Evolutionary conservation across 306 rosid species (phyloP), one percentile per base, ranked within the genome.

Genomic region (Quercus mongolica): DNA sequence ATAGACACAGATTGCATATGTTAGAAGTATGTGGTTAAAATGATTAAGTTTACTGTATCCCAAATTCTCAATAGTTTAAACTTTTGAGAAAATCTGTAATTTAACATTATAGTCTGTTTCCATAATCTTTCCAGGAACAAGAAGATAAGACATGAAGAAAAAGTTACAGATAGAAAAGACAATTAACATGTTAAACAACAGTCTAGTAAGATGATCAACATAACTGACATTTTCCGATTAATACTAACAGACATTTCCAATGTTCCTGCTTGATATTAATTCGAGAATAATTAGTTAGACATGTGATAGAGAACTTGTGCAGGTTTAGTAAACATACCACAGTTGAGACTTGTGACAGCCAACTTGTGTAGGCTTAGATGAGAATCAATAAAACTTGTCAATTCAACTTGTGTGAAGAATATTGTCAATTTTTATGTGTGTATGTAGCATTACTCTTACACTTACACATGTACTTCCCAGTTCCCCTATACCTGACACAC

Each of bases 331-430:
- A 41, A 55, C 88, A 55, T 81, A 88, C 92, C 11, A 85, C 89
- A 2, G 92, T 88, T 12, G 89, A 83, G 76, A 88, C 88, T 2
- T 88, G 92, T 38, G 44, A 38, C 9, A 38, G 2, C 44, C 44
- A 35, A 38, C 44, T 38, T 38, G 44, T 38, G 44, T 38, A 38
- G 44, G 44, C 44, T 38, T 6, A 38, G 44, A 38, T 38, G 0
- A 38, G 2, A 6, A 38, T 38, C 8, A 38, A 38, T 6, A 38
- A 38, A 38, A 38, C 44, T 38, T 38, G 44, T 2, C 44, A 38
- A 38, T 38, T 0, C 44, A 38, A 38, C 10, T 38, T 38, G 3
- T 38, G 10, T 38, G 10, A 38, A 38, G 44, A 38, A 38, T 38
- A 38, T 38, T 38, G 44, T 38, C 44, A 38, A 38, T 7, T 38